These are phyloP conservation scores for Xylaria flabelliformis DNA, from an alignment of 495 filamentous ascomycete species.

Conservation along the genomic window DNA sequence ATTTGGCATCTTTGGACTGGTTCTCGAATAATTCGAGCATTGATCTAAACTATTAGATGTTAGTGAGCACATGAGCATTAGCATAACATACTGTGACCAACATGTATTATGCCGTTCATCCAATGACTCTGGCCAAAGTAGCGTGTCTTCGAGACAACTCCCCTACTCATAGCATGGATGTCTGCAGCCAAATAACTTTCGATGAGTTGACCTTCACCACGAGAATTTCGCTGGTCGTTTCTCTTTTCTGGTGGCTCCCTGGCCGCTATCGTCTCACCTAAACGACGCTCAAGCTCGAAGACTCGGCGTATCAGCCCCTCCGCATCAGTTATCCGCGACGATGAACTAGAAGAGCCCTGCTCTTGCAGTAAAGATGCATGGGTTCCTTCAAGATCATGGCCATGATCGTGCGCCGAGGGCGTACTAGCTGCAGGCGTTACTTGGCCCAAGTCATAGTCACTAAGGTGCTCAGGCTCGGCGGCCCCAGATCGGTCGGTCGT, in stretches of 20 bases:
- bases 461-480: slow-evolving; percentile 1
- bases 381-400: not conserved
- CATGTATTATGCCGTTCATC: slow-evolving; percentile 51
- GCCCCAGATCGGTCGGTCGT: slow-evolving; percentile 2
- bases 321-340: slow-evolving; percentile 26
- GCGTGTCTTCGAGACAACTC: slow-evolving; percentile 60
- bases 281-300: slow-evolving; percentile 36
- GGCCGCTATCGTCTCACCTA: slow-evolving; percentile 30
- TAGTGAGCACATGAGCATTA: slow-evolving; percentile 1
- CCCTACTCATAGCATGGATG: slow-evolving; percentile 39
- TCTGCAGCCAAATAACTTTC: slow-evolving; percentile 31
- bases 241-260: slow-evolving; percentile 26
- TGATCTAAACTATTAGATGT: slow-evolving; percentile 46
- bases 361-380: not conserved
- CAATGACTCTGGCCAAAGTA: slow-evolving; percentile 65
- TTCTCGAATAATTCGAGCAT: slow-evolving; percentile 49
- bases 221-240: slow-evolving; percentile 38
- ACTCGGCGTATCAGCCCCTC: slow-evolving; percentile 31
- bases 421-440: slow-evolving; percentile 14
- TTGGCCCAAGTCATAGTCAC: slow-evolving; percentile 12
- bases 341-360: not conserved
- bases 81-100: slow-evolving; percentile 37
- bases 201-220: slow-evolving; percentile 33
- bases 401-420: slow-evolving; percentile 35
- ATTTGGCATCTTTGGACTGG: slow-evolving; percentile 41